A percentile compares a stretch with the other conserved stretches of the same genome.
phyloP scores from a whole-genome alignment of 192 early-diverging fungal genomes.

The Phycomyces blakesleeanus region DNA sequence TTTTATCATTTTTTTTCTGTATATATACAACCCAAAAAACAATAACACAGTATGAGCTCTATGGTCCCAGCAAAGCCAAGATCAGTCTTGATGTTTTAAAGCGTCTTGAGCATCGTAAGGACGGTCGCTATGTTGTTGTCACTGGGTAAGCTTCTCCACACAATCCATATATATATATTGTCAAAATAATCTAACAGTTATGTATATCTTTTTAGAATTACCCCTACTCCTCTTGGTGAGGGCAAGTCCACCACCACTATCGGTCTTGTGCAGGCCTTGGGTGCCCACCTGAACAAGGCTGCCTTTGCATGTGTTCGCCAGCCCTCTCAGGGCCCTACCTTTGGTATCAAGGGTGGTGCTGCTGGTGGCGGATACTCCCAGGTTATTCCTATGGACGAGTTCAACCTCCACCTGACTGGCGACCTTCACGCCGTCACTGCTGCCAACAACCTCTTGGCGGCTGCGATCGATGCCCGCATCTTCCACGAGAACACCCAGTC shows the following conservation, averaged over 20 bases:
- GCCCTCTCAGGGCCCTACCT: slow-evolving; percentile 98
- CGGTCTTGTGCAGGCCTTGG: slow-evolving; percentile 93
- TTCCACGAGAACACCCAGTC: slow-evolving; percentile 92
- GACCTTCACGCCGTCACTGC: slow-evolving; percentile 98
- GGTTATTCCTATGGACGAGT: slow-evolving; percentile 99
- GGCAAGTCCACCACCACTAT: slow-evolving; percentile 98
- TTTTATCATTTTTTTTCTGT: neutral
- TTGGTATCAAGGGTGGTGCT: slow-evolving; percentile 98
- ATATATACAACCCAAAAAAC: slow-evolving; percentile 1
- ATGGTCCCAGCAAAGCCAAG: slow-evolving; percentile 90
- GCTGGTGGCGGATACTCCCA: slow-evolving; percentile 99
- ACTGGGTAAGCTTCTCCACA: slow-evolving; percentile 73
- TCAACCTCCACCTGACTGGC: slow-evolving; percentile 98
- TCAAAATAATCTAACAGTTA: too few species aligned
- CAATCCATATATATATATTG: too few species aligned
- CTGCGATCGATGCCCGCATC: slow-evolving; percentile 95
- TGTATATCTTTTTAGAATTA: slow-evolving; percentile 71
- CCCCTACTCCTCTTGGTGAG: slow-evolving; percentile 96
- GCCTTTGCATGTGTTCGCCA: slow-evolving; percentile 97
- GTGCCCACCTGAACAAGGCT: slow-evolving; percentile 82
- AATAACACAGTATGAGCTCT: slow-evolving; percentile 66
- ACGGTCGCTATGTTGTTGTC: slow-evolving; percentile 93
- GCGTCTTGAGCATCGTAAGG: slow-evolving; percentile 69
- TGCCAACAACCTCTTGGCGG: slow-evolving; percentile 95
- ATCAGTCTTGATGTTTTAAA: slow-evolving; percentile 79